Evolutionary conservation across 2,329 filamentous ascomycete species (phyloP), one percentile per base, ranked within the genome.

Genomic region (Aspergillus sp.): DNA sequence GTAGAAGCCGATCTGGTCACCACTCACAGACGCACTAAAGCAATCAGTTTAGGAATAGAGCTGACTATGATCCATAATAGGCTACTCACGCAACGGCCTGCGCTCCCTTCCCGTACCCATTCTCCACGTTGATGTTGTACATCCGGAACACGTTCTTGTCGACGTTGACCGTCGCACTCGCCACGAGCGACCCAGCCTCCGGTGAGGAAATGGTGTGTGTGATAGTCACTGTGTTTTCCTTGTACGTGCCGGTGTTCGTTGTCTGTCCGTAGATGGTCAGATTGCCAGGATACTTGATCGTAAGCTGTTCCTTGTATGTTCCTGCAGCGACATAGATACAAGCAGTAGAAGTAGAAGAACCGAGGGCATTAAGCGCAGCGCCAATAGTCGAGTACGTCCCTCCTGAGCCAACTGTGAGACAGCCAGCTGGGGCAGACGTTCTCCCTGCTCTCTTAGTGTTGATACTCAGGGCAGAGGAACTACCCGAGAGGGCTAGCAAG

Each of bases 61-160:
- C 7, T 24, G 7, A 24, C 22, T 4, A 7, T 24, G 7, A 4
- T 4, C 7, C 22, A 3, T 24, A 20, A 16, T 4, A n/a, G 13
- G 2, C 3, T n/a, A 54, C 62, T 51, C 50, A 67, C 63, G 69
- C 67, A 14, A 71, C 67, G 22, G 69, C 69, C 44, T 72, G 68
- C 2, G 62, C 52, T 4, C 69, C 67, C 19, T 65, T 51, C 1
- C 69, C 69, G 44, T 65, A 71, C 3, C 64, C 64, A 52, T 72
- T 72, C n/a, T 49, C 60, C 13, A 71, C 63, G 32, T 72, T 69
- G 51, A 72, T 62, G 24, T 71, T 72, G 33, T 72, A 70, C 58
- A 72, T 60, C 19, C 56, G 62, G 35, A 72, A 65, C 19, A 61
- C 59, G 41, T 57, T 45, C 24, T 19, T 55, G 6, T 60, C 59